Evolutionary conservation across 1,284 basidiomycete species (phyloP).

Genomic region (Xerocomus amazonicus): DNA sequence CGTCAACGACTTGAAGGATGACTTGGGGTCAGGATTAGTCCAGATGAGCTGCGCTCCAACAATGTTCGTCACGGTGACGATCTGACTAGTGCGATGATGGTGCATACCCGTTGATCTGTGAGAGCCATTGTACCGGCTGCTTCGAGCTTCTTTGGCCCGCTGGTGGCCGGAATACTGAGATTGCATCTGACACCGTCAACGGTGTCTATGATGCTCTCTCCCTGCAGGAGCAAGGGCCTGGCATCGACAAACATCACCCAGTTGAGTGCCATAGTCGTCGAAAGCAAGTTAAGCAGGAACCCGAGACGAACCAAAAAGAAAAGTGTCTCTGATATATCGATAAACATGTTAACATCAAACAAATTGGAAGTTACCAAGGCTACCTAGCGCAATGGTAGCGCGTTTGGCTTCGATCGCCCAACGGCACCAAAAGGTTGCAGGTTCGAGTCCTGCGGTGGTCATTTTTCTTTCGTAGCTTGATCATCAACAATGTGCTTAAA

Average conservation of each 20-base stretch:
- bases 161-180: constrained; percentile 55
- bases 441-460: constrained; percentile 84
- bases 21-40: constrained; percentile 37
- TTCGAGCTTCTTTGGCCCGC: constrained; percentile 55
- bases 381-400: constrained; percentile 60
- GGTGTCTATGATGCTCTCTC: constrained; percentile 56
- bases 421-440: constrained; percentile 78
- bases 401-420: constrained; percentile 80
- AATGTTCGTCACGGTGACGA: constrained; percentile 3
- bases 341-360: no score
- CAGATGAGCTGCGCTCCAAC: constrained; percentile 57
- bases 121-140: constrained; percentile 56
- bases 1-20: constrained; percentile 49
- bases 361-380: constrained; percentile 10
- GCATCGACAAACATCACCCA: constrained; percentile 65
- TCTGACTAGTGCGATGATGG: constrained; percentile 4
- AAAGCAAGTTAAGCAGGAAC: neutral
- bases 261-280: constrained; percentile 65
- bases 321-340: neutral
- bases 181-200: constrained; percentile 55
- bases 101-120: constrained; percentile 67
- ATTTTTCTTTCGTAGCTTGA: constrained; percentile 17
- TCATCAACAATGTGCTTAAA: no score
- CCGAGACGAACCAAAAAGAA: neutral
- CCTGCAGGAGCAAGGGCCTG: constrained; percentile 58